Evolutionary conservation across 1,284 basidiomycete genomes (phyloP).

Genomic region (Ceratobasidium theobromae): DNA sequence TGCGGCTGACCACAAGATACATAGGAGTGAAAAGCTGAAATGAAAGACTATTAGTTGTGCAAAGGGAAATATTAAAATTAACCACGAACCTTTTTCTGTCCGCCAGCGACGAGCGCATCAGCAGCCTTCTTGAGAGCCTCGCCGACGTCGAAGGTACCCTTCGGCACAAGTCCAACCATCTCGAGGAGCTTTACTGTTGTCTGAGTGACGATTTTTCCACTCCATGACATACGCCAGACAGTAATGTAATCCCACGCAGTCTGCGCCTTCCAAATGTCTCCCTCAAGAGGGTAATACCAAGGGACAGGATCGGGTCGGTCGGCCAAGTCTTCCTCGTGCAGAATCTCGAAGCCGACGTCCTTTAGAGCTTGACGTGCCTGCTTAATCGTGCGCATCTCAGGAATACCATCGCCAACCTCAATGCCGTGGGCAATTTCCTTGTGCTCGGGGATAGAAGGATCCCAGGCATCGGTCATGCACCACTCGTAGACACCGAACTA

Average conservation of each 20-base stretch:
- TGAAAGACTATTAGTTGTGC: constrained; percentile 27
- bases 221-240: constrained; percentile 86
- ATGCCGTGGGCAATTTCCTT: constrained; percentile 89
- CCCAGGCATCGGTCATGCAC: constrained; percentile 97
- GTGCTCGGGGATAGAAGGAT: constrained; percentile 83
- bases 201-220: constrained; percentile 86
- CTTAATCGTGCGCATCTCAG: constrained; percentile 87
- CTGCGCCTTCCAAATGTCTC: constrained; percentile 89
- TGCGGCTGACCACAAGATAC: constrained; percentile 69
- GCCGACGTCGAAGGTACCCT: constrained; percentile 91
- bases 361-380: constrained; percentile 77
- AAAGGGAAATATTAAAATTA: not conserved
- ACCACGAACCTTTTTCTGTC: constrained; percentile 73
- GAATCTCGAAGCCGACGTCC: constrained; percentile 85
- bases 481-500: constrained; percentile 98
- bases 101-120: constrained; percentile 79
- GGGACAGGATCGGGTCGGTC: constrained; percentile 77
- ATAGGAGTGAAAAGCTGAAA: constrained; percentile 76
- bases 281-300: constrained; percentile 98
- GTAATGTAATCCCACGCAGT: constrained; percentile 90
- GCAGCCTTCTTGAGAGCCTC: constrained; percentile 86
- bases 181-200: constrained; percentile 79
- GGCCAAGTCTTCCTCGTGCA: constrained; percentile 94
- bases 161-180: constrained; percentile 78
- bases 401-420: constrained; percentile 94